These are phyloP conservation scores for Teratosphaeria viscida DNA, from an alignment of 2,329 filamentous ascomycete genomes.

Conservation along the genomic window DNA sequence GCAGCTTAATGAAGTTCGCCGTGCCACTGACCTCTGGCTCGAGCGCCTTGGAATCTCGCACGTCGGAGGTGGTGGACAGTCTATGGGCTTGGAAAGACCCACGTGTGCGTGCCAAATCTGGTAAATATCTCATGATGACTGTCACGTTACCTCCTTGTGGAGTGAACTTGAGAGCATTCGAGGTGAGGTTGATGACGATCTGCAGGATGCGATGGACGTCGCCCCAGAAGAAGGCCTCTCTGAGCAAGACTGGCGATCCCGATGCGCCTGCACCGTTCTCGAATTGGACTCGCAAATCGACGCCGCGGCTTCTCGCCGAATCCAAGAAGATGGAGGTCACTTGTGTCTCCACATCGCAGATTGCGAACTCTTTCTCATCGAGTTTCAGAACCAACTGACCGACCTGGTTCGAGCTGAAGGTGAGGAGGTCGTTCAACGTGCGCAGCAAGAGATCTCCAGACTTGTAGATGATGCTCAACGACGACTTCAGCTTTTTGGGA, in stretches of 20 bases:
- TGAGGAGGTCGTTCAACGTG: constrained; percentile 77
- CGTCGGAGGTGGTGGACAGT: constrained; percentile 29
- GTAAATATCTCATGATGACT: constrained; percentile 63
- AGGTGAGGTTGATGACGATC: constrained; percentile 87
- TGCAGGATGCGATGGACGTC: constrained; percentile 85
- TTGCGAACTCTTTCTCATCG: constrained; percentile 73
- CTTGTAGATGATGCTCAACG: constrained; percentile 79
- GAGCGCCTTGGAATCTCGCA: constrained; percentile 31
- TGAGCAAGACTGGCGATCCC: constrained; percentile 49
- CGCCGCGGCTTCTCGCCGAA: constrained; percentile 69
- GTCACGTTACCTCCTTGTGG: constrained; percentile 63
- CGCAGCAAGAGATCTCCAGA: constrained; percentile 76
- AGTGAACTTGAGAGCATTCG: constrained; percentile 87
- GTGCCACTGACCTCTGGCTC: constrained; percentile 34
- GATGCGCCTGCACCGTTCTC: constrained; percentile 37
- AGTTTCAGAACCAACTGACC: constrained; percentile 68
- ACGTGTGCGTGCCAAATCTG: constrained; percentile 41
- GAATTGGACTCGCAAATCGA: constrained; percentile 63
- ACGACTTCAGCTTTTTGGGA: constrained; percentile 64
- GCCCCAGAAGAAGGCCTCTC: constrained; percentile 81
- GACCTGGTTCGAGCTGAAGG: constrained; percentile 91
- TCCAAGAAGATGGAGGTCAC: constrained; percentile 80
- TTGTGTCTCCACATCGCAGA: constrained; percentile 74
- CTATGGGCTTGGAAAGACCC: constrained; percentile 28
- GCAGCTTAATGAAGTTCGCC: constrained; percentile 26